Evolutionary conservation across 2,329 filamentous ascomycete genomes (phyloP), one percentile per base, ranked within the genome.

Genomic region (Periconia sp.): DNA sequence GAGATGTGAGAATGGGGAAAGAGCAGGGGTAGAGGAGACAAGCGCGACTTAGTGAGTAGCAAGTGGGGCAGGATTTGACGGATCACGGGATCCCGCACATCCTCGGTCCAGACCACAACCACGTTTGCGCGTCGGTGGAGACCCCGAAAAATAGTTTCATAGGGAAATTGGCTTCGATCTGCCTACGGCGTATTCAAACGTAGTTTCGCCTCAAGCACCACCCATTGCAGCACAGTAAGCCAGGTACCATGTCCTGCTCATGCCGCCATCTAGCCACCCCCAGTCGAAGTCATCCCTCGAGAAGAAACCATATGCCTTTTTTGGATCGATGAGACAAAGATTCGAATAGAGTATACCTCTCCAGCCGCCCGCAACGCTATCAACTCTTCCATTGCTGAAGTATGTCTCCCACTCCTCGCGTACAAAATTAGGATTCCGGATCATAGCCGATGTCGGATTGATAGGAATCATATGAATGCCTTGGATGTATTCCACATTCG

Each of bases 401-500:
- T 87, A 92, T 4, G 82, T 79, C 25, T 86, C 75, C 67, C 67
- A 71, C 35, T 71, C 92, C 71, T 96, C 83, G 28, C 73, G 70
- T 5, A 96, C 90, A 62, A 97, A 96, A 1, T 76, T 74, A 23
- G 72, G 68, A 1, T 78, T 79, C n/a, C 94, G 83, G 3, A 85
- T 84, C 47, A 89, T 83, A 5, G 87, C 78, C 1, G 87, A 87
- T 45, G 81, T 78, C 2, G 89, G 85, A 42, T 89, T 79, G 25
- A 92, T 73, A 0, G 89, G 89, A 29, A 95, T 80, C 89, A 95
- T 94, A 70, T 94, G 88, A 56, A 95, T 94, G 38, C 68, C 83
- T 63, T 86, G 75, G 36, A 95, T 82, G 59, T 83, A 91, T 72
- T 95, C 89, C 4, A 73, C 44, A 15, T 67, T 65, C 6, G 40